Base-by-base conservation (phyloP, 495 filamentous ascomycete species). In the Penicillium fimorum region DNA sequence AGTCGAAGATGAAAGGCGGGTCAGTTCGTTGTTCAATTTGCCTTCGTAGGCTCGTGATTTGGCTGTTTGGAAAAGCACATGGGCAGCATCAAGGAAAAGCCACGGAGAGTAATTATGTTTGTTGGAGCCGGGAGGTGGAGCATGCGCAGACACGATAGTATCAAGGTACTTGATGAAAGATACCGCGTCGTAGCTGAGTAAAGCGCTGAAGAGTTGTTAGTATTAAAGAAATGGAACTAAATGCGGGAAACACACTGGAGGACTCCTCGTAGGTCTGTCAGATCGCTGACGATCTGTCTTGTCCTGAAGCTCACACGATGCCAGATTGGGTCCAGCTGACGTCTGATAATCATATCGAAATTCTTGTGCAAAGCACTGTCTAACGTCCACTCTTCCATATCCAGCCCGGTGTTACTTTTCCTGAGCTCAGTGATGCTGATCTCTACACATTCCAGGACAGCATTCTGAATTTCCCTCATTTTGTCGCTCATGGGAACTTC, bases 331-430 rank as follows among this genome's bases (percentile, higher is more conserved):
- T 97, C 92, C 13, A 98, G 75, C 70, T 98, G 94, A 63, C 93
- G 84, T 47, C 92, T 77, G 47, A 98, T 84, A 55, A 92, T 84
- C 33, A 90, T 78, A 70, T 97, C 95, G 68, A 98, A 98, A 60
- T 87, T 93, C 68, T 87, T 89, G 57, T 97, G 89, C 53, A 98
- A 73, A 22, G 94, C 95, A 68, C 91, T 96, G 68, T 98, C 95
- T 18, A 96, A 76, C 53, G 91, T 97, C 94, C 94, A 98, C 60
- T 97, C 92, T 56, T 93, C 93, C 88, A 97, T 89, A 59, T 98
- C 95, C 6, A 98, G 74, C 0, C 92, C 91, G 0, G 86, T 80
- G 64, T 96, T 97, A 9, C 84, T 78, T 67, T 96, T 97, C 67
- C 91, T 92, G 15, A 98, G 76, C 66, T 98, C 95, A 27, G 85